A percentile compares a stretch with the other conserved stretches of the same genome.
These are phyloP conservation scores for Eimeria necatrix DNA, from an alignment of 169 alveolate genomes.

Conservation along the genomic window DNA sequence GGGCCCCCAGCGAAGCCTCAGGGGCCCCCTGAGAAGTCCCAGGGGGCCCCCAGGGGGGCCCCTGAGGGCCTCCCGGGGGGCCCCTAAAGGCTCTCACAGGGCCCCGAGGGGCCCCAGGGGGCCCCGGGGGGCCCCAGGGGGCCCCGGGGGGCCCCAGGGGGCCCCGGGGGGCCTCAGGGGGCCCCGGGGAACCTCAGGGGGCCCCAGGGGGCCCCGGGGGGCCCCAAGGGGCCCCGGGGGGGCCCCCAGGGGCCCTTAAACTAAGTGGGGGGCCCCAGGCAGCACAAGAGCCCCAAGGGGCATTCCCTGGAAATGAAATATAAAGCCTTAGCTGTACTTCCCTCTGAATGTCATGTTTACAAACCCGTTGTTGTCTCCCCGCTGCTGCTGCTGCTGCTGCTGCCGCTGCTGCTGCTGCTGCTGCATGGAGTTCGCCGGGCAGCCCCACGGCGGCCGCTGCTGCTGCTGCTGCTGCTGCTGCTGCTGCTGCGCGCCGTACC, in stretches of 20 bases:
- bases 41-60: too few species aligned
- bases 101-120: too few species aligned
- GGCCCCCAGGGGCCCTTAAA: not conserved
- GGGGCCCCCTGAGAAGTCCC: too few species aligned
- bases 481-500: conserved; percentile 3
- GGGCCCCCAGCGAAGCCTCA: too few species aligned
- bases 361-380: not conserved
- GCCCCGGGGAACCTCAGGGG: not conserved
- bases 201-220: not conserved
- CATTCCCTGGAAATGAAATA: too few species aligned
- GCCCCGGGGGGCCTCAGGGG: not conserved
- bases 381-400: conserved; percentile 45
- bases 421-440: not conserved
- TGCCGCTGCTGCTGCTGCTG: conserved; percentile 43
- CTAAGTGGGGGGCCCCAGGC: too few species aligned
- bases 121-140: too few species aligned
- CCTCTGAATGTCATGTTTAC: conserved; percentile 23
- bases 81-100: too few species aligned
- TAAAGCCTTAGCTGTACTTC: conserved; percentile 13
- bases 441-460: not conserved
- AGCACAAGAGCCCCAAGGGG: too few species aligned
- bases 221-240: not conserved
- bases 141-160: too few species aligned
- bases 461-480: too few species aligned
- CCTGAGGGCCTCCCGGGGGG: too few species aligned